Evolutionary conservation across 805 yeast genomes (phyloP).

Genomic region (Nakazawaea molendinolei): DNA sequence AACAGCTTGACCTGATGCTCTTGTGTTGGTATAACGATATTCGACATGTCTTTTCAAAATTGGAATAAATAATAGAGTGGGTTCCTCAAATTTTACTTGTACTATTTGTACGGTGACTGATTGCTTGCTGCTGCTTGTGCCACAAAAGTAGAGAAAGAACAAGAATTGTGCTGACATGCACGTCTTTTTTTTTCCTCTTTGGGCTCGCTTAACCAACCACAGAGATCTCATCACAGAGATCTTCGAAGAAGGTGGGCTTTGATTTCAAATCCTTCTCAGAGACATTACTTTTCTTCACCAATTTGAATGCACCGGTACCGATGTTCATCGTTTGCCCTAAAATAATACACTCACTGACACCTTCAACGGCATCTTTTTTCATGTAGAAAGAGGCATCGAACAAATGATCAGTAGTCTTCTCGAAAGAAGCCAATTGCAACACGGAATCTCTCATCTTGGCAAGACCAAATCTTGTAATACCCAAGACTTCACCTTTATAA

Average conservation of each 20-base stretch:
- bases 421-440: constrained; percentile 92
- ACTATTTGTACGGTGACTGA: neutral
- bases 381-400: constrained; percentile 97
- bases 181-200: neutral
- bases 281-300: constrained; percentile 54
- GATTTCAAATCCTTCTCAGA: constrained; percentile 33
- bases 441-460: constrained; percentile 99
- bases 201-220: neutral
- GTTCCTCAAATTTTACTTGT: too few relatives aligned
- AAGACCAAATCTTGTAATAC: constrained; percentile 95
- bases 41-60: constrained; percentile 1
- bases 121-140: too few relatives aligned
- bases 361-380: constrained; percentile 94
- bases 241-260: constrained; percentile 43
- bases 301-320: constrained; percentile 95
- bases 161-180: too few relatives aligned
- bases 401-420: constrained; percentile 96
- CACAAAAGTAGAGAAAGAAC: too few relatives aligned
- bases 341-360: constrained; percentile 96
- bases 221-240: constrained; percentile 22
- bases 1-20: constrained; percentile 10
- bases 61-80: neutral
- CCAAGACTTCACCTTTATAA: constrained; percentile 95
- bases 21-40: constrained; percentile 11
- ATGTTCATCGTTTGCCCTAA: constrained; percentile 96